A percentile compares a stretch with the other conserved stretches of the same genome.
Conservation (phyloP, 2,329 filamentous ascomycete species). For the Aspergillus ibericus region DNA sequence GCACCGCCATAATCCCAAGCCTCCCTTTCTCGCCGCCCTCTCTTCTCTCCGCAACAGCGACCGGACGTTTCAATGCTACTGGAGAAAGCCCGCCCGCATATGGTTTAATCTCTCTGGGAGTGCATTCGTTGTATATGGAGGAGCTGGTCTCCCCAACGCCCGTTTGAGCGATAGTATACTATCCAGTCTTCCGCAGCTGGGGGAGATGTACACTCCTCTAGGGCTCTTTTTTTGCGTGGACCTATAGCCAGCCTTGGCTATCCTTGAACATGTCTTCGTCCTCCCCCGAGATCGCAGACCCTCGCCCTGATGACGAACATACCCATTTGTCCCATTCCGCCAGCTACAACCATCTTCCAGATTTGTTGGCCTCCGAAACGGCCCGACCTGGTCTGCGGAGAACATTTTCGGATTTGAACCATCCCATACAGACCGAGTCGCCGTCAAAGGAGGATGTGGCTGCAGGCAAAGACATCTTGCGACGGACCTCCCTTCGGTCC, state of each 20-base stretch:
- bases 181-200: conserved; percentile 16
- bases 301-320: conserved; percentile 27
- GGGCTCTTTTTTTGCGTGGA: conserved; percentile 23
- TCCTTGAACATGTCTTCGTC: conserved; percentile 36
- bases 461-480: conserved; percentile 44
- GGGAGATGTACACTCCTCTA: conserved; percentile 33
- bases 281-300: conserved; percentile 22
- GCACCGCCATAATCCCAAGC: conserved; percentile 10
- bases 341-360: conserved; percentile 58
- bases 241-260: conserved; percentile 17
- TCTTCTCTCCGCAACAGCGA: not conserved
- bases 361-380: conserved; percentile 34
- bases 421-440: conserved; percentile 40
- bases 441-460: conserved; percentile 40
- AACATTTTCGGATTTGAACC: conserved; percentile 51
- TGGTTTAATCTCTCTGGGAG: conserved; percentile 13
- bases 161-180: conserved; percentile 17
- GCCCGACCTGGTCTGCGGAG: conserved; percentile 46
- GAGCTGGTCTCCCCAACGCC: conserved; percentile 44
- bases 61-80: conserved; percentile 14
- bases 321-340: conserved; percentile 53
- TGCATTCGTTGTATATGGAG: conserved; percentile 33
- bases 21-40: not conserved
- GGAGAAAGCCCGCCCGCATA: conserved; percentile 5
- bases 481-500: conserved; percentile 42